A percentile compares a stretch with the other conserved stretches of the same genome.
Evolutionary conservation across 768 basidiomycete species (phyloP).

Genomic region (Sarcodon sp.): DNA sequence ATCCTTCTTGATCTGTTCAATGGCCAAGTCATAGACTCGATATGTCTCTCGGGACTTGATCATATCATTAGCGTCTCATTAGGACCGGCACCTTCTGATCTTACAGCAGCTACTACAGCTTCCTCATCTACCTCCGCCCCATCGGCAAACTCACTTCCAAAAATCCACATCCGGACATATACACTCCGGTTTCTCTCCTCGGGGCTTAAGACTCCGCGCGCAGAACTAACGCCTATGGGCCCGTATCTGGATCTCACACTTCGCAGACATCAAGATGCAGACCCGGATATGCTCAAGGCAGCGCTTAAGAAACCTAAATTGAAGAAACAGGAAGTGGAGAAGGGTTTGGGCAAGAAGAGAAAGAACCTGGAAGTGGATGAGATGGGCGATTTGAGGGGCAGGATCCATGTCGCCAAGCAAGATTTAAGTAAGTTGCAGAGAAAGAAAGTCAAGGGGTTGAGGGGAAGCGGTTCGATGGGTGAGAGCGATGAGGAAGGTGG

Average conservation of each 20-base stretch:
- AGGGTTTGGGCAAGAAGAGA: constrained; percentile 80
- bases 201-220: constrained; percentile 68
- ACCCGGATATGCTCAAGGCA: constrained; percentile 66
- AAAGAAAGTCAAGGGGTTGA: constrained; percentile 94
- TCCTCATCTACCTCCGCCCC: constrained; percentile 22
- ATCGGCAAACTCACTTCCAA: constrained; percentile 40
- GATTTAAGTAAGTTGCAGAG: constrained; percentile 79
- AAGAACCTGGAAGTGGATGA: constrained; percentile 96
- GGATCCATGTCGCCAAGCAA: constrained; percentile 83
- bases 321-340: constrained; percentile 79
- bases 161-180: constrained; percentile 83
- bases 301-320: constrained; percentile 80
- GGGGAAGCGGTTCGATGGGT: constrained; percentile 17
- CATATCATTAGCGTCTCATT: constrained; percentile 79
- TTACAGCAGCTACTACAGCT: constrained; percentile 27
- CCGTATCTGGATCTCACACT: constrained; percentile 78
- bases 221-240: constrained; percentile 81
- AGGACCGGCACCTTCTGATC: constrained; percentile 45
- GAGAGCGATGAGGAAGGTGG: constrained; percentile 9
- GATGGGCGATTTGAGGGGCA: constrained; percentile 92
- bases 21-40: constrained; percentile 70
- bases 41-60: constrained; percentile 76
- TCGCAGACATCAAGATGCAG: constrained; percentile 62
- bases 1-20: constrained; percentile 87
- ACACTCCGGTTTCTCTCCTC: constrained; percentile 62